Evolutionary conservation across 2,329 filamentous ascomycete species (phyloP).

Genomic region (Seiridium unicorne): DNA sequence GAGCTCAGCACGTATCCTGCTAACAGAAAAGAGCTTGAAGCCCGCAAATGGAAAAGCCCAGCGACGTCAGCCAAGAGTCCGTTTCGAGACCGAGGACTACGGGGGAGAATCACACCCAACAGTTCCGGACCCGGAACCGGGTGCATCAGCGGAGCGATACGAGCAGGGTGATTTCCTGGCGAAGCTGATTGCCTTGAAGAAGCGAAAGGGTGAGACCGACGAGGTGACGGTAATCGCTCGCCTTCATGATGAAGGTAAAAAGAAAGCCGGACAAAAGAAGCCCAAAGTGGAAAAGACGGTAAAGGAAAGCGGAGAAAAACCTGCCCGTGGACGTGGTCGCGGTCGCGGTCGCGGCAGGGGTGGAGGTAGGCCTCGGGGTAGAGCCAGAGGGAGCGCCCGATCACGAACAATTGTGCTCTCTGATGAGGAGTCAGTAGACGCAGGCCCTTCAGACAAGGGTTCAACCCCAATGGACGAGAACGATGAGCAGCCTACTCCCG

Average conservation of each 20-base stretch:
- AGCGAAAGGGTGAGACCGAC: conserved; percentile 62
- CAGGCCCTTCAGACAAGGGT: neutral
- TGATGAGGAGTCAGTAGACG: neutral
- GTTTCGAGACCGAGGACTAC: conserved; percentile 3
- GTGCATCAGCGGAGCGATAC: conserved; percentile 42
- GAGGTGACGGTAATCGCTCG: conserved; percentile 59
- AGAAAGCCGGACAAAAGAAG: neutral
- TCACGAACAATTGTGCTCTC: neutral
- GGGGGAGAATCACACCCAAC: conserved; percentile 27
- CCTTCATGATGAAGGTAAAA: conserved; percentile 33
- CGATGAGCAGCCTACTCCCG: neutral
- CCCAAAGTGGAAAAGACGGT: neutral
- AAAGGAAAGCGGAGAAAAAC: neutral
- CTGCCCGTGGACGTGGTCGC: neutral
- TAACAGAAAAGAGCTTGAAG: conserved; percentile 60
- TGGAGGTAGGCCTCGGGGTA: neutral
- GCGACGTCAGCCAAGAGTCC: neutral
- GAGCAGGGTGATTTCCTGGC: conserved; percentile 54
- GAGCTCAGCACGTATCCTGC: conserved; percentile 67
- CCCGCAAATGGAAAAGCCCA: conserved; percentile 27
- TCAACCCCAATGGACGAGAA: neutral
- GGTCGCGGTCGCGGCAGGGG: neutral
- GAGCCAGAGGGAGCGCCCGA: neutral
- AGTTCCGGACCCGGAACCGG: conserved; percentile 46
- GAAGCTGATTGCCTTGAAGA: conserved; percentile 64